phyloP scores from a whole-genome alignment of 2,329 filamentous ascomycete species.

The Onygenales sp. region DNA sequence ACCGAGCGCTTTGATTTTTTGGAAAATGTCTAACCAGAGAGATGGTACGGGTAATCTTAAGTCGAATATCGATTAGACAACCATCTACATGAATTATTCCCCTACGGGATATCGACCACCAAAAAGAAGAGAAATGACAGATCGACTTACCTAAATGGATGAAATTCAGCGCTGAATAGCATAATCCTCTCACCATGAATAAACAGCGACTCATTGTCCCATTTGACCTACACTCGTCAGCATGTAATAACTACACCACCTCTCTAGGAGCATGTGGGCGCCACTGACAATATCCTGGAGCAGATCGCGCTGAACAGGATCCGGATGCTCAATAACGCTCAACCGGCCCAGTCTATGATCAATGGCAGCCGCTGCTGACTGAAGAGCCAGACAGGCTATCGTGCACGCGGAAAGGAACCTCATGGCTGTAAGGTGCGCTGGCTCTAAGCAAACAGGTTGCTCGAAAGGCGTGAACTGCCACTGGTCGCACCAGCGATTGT shows the following conservation, averaged over 20 bases:
- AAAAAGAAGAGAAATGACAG: not conserved
- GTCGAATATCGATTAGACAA: constrained; percentile 3
- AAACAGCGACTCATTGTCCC: constrained; percentile 63
- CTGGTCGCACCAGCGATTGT: no score
- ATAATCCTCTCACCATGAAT: constrained; percentile 61
- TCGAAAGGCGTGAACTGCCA: not conserved
- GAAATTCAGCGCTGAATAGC: constrained; percentile 65
- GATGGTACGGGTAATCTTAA: constrained; percentile 50
- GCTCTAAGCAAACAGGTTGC: not conserved
- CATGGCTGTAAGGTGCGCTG: constrained; percentile 18
- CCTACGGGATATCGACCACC: not conserved
- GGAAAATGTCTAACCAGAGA: constrained; percentile 63
- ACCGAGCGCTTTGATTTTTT: constrained; percentile 73
- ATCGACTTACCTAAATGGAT: constrained; percentile 49
- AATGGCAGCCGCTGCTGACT: constrained; percentile 39
- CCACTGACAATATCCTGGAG: constrained; percentile 47
- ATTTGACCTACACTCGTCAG: constrained; percentile 44
- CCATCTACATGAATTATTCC: not conserved
- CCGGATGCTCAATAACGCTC: constrained; percentile 32
- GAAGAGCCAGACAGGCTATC: constrained; percentile 31
- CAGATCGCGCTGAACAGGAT: constrained; percentile 35
- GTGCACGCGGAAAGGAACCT: constrained; percentile 26
- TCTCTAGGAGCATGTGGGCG: not conserved
- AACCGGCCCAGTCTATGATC: constrained; percentile 41
- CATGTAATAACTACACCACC: not conserved